Conservation (phyloP, 108 stramenopile species). For the Nitzschia inconspicua region DNA sequence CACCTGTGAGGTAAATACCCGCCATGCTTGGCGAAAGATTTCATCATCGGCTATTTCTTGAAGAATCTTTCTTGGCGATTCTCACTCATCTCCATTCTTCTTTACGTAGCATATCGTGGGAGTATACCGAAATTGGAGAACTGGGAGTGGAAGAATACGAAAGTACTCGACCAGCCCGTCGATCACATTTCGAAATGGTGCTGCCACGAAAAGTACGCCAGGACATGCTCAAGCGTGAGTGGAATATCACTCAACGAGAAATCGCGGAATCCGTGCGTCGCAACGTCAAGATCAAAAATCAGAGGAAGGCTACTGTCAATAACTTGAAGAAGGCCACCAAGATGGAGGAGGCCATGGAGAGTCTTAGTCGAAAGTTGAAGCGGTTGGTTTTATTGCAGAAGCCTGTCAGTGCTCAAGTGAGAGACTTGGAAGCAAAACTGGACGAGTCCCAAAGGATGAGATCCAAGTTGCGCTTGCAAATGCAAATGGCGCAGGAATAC, state of each 20-base stretch:
- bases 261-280: slow-evolving; percentile 55
- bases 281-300: slow-evolving; percentile 56
- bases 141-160: slow-evolving; percentile 39
- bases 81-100: neutral
- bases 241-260: slow-evolving; percentile 41
- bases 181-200: slow-evolving; percentile 42
- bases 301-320: slow-evolving; percentile 57
- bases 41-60: neutral
- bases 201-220: slow-evolving; percentile 48
- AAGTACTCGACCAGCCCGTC: slow-evolving; percentile 31
- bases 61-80: neutral
- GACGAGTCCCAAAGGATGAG: slow-evolving; percentile 13
- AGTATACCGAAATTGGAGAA: slow-evolving; percentile 26
- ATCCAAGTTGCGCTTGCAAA: slow-evolving; percentile 1
- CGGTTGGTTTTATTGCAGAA: slow-evolving; percentile 18
- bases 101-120: slow-evolving; percentile 46
- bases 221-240: slow-evolving; percentile 54
- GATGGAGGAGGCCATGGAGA: slow-evolving; percentile 45
- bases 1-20: slow-evolving; percentile 32
- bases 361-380: slow-evolving; percentile 22
- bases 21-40: neutral
- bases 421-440: slow-evolving; percentile 20
- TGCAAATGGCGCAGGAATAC: slow-evolving; percentile 7
- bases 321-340: slow-evolving; percentile 50
- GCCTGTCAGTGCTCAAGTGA: slow-evolving; percentile 18